Evolutionary conservation across 257 asterid species (phyloP), one percentile per base, ranked within the genome.

Genomic region (Solanum chilense): DNA sequence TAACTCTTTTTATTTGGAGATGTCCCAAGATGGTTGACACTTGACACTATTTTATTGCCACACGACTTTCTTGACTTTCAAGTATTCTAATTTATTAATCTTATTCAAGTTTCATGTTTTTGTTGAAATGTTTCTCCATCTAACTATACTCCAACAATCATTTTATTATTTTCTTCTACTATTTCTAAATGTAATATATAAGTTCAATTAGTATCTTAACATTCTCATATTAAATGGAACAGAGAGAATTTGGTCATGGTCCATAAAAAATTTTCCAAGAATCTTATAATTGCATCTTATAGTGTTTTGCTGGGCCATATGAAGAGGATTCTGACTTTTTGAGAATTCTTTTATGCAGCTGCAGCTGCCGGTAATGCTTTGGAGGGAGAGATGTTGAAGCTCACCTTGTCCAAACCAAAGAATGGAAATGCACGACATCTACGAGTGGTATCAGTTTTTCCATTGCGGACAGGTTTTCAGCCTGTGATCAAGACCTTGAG

Each of bases 341-440:
- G 80, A 60, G 76, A 25, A 60, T 44, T 21, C 71, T 85, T 87
- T 45, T 82, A 45, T 73, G 90, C 92, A 95, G 98, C 91, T 71
- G 86, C 37, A 56, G 56, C 90, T 42, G 95, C 94, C 5, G 90
- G 95, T 86, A 87, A 92, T 90, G 92, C 90, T 88, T 92, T 96
- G 87, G 94, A 94, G 86, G 98, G 98, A 47, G 97, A 95, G 91
- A 95, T 96, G 94, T 83, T 94, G 75, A 92, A 89, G n/a, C 93
- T 96, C 85, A 92, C 94, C 23, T 86, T 96, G 87, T 90, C 99
- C 85, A 93, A 92, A 73, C 98, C 99, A 2, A 94, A 91, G 92
- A 96, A 92, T 60, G 97, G 97, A 41, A 94, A 94, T 89, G 98
- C 97, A 62, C 98, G 91, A 88, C 96, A 96, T 91, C 89, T 91